Evolutionary conservation across 78 protist species (phyloP), one percentile per base, ranked within the genome.

Genomic region (Diacronema lutheri): DNA sequence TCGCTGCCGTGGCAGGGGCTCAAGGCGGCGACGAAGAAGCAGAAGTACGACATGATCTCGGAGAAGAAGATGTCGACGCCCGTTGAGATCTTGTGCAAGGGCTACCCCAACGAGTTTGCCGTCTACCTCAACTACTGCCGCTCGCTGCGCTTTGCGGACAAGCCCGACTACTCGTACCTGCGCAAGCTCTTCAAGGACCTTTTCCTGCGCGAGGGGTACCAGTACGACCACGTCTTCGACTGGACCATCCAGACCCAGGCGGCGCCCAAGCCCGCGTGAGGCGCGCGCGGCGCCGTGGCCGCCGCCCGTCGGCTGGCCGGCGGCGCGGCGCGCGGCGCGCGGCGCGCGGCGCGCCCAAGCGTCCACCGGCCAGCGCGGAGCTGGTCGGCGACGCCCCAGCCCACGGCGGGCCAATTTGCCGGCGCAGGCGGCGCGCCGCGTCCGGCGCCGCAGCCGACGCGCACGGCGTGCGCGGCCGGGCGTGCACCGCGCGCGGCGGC

Each of bases 1-100:
- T 26, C 81, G 40, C 89, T 98, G 55, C 99, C 99, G 72, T 98
- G 99, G 99, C 99, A 98, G 80, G 97, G 98, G 7, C 88, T 97
- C 68, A 86, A 90, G 66, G 99, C 98, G 14, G 89, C 81, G 58
- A 96, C 94, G 33, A 95, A 96, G 92, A 65, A 94, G 73, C 96
- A 96, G 60, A 98, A 98, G 85, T 97, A 98, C 89, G 97, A 94
- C 81, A 90, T 83, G 86, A 97, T 98, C 73, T 79, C 85, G 26
- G 97, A 95, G 90, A 92, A 91, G 78, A 97, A 97, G 86, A 91
- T 93, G 83, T 60, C 91, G 41, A 95, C 97, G 19, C 88, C 91
- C 14, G 90, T 95, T 33, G 96, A 94, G 85, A 85, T 74, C 10
- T 90, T 97, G 26, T 95, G 97, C 91, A 86, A 92, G n/a, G 96